These are phyloP conservation scores for Hericium rajendrae DNA, from an alignment of 768 basidiomycete genomes.

Conservation along the genomic window DNA sequence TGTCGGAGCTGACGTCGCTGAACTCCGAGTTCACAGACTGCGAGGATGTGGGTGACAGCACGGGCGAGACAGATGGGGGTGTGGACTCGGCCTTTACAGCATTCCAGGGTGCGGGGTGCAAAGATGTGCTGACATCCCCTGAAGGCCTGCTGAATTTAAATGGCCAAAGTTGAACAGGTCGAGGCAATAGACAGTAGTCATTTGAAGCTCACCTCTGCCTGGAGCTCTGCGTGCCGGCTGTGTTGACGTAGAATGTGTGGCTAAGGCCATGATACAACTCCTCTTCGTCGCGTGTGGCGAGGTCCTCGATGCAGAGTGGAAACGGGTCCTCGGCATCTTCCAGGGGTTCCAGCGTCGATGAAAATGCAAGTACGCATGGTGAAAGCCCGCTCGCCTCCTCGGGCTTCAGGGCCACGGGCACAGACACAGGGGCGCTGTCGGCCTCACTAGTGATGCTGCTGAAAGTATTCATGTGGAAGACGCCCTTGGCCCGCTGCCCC, in stretches of 20 bases:
- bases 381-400: not conserved
- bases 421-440: not conserved
- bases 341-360: conserved; percentile 10
- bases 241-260: conserved; percentile 8
- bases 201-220: too few relatives aligned
- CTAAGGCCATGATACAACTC: conserved; percentile 10
- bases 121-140: too few relatives aligned
- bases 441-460: not conserved
- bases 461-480: not conserved
- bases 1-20: not conserved
- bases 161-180: too few relatives aligned
- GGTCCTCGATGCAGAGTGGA: conserved; percentile 12
- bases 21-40: not conserved
- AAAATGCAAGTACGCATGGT: not conserved
- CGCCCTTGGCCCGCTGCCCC: not conserved
- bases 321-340: conserved; percentile 13
- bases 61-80: not conserved
- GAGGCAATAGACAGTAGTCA: too few relatives aligned
- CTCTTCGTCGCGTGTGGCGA: conserved; percentile 10
- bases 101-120: not conserved
- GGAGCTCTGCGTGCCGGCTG: too few relatives aligned
- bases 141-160: too few relatives aligned
- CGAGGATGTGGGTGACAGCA: conserved; percentile 1
- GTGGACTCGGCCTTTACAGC: not conserved
- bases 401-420: not conserved